These are phyloP conservation scores for Fraxinus paxiana DNA, from an alignment of 305 asterid species.

Conservation along the genomic window DNA sequence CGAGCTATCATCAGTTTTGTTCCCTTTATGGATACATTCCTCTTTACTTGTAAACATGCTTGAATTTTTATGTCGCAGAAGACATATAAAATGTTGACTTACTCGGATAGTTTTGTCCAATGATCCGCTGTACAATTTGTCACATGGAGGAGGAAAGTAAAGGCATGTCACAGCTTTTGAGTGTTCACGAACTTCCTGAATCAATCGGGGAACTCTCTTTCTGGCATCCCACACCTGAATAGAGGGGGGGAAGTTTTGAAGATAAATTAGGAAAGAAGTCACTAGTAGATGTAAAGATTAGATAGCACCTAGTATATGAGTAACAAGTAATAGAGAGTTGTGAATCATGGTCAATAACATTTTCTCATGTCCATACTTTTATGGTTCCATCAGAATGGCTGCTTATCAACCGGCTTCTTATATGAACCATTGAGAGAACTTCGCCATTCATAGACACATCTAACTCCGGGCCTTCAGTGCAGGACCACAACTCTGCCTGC, in stretches of 20 bases:
- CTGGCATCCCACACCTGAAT: constrained; percentile 72
- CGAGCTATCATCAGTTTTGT: neutral
- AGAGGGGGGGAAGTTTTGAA: neutral
- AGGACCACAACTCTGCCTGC: constrained; percentile 79
- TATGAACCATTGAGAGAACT: constrained; percentile 55
- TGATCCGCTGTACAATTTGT: constrained; percentile 68
- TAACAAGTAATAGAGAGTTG: neutral
- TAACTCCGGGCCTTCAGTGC: constrained; percentile 61
- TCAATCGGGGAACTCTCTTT: constrained; percentile 48
- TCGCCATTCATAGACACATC: constrained; percentile 68
- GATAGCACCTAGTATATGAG: neutral
- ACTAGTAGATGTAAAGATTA: neutral
- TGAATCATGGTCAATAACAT: neutral
- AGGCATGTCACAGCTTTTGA: constrained; percentile 71
- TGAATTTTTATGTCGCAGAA: neutral
- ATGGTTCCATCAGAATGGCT: constrained; percentile 83
- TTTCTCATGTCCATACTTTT: constrained; percentile 38
- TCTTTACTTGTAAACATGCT: neutral
- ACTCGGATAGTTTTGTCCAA: constrained; percentile 82
- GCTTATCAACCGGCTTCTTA: constrained; percentile 52
- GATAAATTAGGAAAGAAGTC: neutral
- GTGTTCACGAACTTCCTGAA: constrained; percentile 78
- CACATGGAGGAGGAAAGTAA: constrained; percentile 47
- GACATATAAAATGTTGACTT: constrained; percentile 20
- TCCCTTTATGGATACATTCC: neutral